phyloP scores from a whole-genome alignment of 2,329 filamentous ascomycete species.

The Rhynchosporium secalis region DNA sequence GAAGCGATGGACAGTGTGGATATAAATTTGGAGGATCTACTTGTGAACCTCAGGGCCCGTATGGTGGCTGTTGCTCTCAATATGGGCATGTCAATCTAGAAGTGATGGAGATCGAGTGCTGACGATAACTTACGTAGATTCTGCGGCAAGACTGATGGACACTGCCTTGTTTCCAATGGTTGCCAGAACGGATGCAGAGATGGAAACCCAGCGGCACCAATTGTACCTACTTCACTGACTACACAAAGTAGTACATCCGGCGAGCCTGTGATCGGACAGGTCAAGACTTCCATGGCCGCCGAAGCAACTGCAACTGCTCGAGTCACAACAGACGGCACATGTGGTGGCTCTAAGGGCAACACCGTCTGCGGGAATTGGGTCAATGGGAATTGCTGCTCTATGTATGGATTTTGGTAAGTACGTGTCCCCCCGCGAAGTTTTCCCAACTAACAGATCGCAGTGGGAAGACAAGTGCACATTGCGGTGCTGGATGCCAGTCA shows the following conservation, averaged over 20 bases:
- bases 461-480: constrained; percentile 49
- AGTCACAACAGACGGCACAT: constrained; percentile 53
- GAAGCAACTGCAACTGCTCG: constrained; percentile 37
- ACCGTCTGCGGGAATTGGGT: constrained; percentile 54
- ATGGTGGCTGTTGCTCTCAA: constrained; percentile 37
- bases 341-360: constrained; percentile 50
- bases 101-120: constrained; percentile 3
- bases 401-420: constrained; percentile 55
- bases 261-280: constrained; percentile 35
- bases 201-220: not conserved
- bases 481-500: constrained; percentile 57
- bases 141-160: constrained; percentile 33
- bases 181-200: constrained; percentile 38
- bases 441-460: constrained; percentile 30
- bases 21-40: constrained; percentile 21
- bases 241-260: constrained; percentile 30
- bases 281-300: constrained; percentile 28
- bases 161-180: constrained; percentile 34
- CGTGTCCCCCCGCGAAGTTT: not conserved
- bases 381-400: constrained; percentile 54
- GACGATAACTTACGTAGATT: constrained; percentile 25
- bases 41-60: constrained; percentile 32
- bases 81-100: constrained; percentile 31
- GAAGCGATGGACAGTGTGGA: constrained; percentile 36
- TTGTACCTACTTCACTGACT: not conserved